A percentile compares a stretch with the other conserved stretches of the same genome.
Conservation (phyloP, 1,139 yeast genomes). For the Candida labiduridarum region DNA sequence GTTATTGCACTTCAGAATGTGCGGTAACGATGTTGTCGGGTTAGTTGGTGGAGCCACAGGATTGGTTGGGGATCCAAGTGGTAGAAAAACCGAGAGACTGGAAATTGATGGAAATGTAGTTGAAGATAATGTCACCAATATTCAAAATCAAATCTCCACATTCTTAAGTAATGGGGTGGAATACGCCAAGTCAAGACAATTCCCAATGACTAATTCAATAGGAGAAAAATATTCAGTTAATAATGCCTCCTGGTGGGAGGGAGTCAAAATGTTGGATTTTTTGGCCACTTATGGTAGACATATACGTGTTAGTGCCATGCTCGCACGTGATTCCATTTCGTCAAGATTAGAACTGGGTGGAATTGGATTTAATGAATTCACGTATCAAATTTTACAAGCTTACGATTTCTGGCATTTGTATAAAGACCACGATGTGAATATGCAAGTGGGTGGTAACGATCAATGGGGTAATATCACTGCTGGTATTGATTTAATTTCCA, state of each 20-base stretch:
- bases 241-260: slow-evolving; percentile 86
- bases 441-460: slow-evolving; percentile 96
- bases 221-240: slow-evolving; percentile 36
- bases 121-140: slow-evolving; percentile 58
- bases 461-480: slow-evolving; percentile 99
- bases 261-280: slow-evolving; percentile 73
- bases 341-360: slow-evolving; percentile 75
- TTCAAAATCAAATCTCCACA: slow-evolving; percentile 59
- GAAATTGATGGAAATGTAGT: slow-evolving; percentile 56
- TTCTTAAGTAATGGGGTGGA: slow-evolving; percentile 67
- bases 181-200: slow-evolving; percentile 61
- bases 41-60: slow-evolving; percentile 99
- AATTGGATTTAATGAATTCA: slow-evolving; percentile 89
- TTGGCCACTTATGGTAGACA: slow-evolving; percentile 76
- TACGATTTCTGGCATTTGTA: slow-evolving; percentile 89
- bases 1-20: slow-evolving; percentile 74
- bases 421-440: slow-evolving; percentile 55
- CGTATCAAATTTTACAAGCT: slow-evolving; percentile 91
- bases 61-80: slow-evolving; percentile 95
- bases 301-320: slow-evolving; percentile 84
- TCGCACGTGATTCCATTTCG: slow-evolving; percentile 85
- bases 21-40: slow-evolving; percentile 84
- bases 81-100: slow-evolving; percentile 74
- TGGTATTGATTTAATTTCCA: slow-evolving; percentile 82
- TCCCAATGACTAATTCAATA: slow-evolving; percentile 27